These are phyloP conservation scores for Tulasnella sp. DNA, from an alignment of 768 basidiomycete genomes.

Conservation along the genomic window DNA sequence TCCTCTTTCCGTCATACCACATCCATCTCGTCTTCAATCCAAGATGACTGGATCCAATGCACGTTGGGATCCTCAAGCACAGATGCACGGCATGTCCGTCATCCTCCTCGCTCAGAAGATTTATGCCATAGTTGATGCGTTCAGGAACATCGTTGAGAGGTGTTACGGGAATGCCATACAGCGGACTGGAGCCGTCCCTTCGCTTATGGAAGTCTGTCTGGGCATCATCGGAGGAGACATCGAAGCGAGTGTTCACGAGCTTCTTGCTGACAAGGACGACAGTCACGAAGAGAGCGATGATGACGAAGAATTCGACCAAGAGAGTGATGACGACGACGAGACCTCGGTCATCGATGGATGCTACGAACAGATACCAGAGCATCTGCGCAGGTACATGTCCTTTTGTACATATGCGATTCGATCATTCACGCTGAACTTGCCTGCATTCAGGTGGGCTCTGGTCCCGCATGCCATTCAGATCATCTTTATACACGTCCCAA, in stretches of 20 bases:
- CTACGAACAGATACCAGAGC: constrained; percentile 13
- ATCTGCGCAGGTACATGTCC: constrained; percentile 13
- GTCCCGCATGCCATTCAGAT: constrained; percentile 14
- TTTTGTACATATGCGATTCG: no score
- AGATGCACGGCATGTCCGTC: neutral
- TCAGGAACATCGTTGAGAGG: constrained; percentile 9
- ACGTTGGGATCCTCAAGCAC: constrained; percentile 1
- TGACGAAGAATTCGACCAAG: neutral
- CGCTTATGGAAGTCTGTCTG: neutral
- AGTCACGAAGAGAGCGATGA: neutral
- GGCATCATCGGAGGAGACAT: constrained; percentile 8
- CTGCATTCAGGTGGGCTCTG: constrained; percentile 3
- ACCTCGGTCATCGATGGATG: constrained; percentile 2
- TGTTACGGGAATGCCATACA: neutral
- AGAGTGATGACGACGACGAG: constrained; percentile 1
- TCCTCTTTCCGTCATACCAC: constrained; percentile 7
- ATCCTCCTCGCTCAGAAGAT: constrained; percentile 6
- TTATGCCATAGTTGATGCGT: constrained; percentile 12
- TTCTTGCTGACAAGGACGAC: neutral
- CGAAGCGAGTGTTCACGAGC: constrained; percentile 6
- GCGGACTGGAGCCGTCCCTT: neutral
- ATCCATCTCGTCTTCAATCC: constrained; percentile 6
- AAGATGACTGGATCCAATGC: neutral
- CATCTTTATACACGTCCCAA: constrained; percentile 2
- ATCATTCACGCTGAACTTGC: no score